phyloP scores from a whole-genome alignment of 139 green algal species.

The Closterium sp. region DNA sequence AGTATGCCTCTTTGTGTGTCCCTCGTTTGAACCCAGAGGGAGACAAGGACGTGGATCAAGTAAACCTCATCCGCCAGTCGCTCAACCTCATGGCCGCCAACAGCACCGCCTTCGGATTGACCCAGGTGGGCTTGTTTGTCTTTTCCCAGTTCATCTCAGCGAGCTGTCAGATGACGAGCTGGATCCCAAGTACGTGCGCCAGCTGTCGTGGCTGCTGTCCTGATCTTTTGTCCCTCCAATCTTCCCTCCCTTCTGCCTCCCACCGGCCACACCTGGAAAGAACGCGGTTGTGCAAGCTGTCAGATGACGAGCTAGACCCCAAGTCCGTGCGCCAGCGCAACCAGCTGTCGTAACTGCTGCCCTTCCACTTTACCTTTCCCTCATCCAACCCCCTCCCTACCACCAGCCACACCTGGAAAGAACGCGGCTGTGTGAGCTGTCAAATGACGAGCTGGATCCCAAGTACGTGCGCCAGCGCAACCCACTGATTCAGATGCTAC shows the following conservation, averaged over 20 bases:
- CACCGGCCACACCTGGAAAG: constrained; percentile 85
- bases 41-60: constrained; percentile 42
- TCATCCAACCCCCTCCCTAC: not conserved
- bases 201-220: no score
- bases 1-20: constrained; percentile 11
- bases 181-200: no score
- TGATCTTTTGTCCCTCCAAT: no score
- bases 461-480: constrained; percentile 56
- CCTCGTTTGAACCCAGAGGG: no score
- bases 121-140: constrained; percentile 7
- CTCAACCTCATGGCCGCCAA: constrained; percentile 36
- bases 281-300: constrained; percentile 81
- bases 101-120: constrained; percentile 50
- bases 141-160: no score
- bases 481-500: no score
- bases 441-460: constrained; percentile 50
- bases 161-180: no score
- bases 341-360: no score
- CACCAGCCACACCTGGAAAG: constrained; percentile 86
- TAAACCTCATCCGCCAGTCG: constrained; percentile 56
- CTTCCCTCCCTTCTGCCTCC: not conserved
- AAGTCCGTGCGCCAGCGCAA: no score
- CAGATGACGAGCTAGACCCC: no score
- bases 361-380: no score
- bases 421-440: constrained; percentile 75